Percentiles rank a stretch among this genome's conserved stretches.
These are phyloP conservation scores for Lotus japonicus DNA, from an alignment of 306 rosid species.

Conservation along the genomic window DNA sequence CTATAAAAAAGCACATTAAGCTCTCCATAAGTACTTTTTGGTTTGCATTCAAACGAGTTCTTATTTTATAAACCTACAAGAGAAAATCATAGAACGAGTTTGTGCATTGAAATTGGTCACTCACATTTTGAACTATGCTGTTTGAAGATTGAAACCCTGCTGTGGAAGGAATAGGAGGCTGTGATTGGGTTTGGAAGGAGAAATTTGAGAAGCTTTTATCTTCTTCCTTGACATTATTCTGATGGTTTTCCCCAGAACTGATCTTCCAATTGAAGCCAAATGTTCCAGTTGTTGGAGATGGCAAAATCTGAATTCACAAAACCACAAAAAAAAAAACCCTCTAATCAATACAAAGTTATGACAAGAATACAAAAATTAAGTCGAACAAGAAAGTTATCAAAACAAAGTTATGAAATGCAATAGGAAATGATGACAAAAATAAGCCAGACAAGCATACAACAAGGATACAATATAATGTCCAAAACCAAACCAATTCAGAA, in stretches of 20 bases:
- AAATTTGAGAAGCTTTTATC: slow-evolving; percentile 43
- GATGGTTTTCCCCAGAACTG: slow-evolving; percentile 29
- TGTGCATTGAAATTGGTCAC: slow-evolving; percentile 9
- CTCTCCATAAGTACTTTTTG: no score
- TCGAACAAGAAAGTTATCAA: no score
- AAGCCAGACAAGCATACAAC: neutral
- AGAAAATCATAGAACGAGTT: neutral
- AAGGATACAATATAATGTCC: neutral
- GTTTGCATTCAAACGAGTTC: no score
- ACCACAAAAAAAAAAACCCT: neutral
- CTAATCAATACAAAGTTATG: no score
- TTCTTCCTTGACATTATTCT: slow-evolving; percentile 53
- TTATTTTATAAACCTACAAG: neutral
- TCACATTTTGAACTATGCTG: slow-evolving; percentile 25
- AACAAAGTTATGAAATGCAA: no score
- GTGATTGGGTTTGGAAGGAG: slow-evolving; percentile 57
- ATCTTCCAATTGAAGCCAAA: slow-evolving; percentile 55
- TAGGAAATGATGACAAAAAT: no score
- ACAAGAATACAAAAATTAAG: no score
- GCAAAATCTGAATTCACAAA: slow-evolving; percentile 39
- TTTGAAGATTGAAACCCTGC: no score
- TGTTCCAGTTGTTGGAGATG: slow-evolving; percentile 82
- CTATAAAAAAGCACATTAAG: no score
- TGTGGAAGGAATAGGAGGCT: slow-evolving; percentile 20
- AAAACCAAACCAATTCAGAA: neutral